Percentiles rank a stretch among this genome's conserved stretches.
phyloP scores from a whole-genome alignment of 1,139 yeast species.

The Sugiyamaella novakii region DNA sequence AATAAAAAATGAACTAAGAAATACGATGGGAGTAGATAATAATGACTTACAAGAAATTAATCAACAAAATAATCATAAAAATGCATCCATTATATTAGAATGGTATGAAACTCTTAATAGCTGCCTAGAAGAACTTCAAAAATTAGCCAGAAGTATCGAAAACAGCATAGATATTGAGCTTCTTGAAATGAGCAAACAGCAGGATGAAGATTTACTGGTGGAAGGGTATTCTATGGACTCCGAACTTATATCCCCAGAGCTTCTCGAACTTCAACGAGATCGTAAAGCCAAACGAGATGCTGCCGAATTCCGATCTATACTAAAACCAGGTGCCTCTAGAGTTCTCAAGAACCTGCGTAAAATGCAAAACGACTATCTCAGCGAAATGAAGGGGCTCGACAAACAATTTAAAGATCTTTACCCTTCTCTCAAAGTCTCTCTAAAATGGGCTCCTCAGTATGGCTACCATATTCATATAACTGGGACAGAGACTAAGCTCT shows the following conservation, averaged over 20 bases:
- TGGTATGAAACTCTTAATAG: slow-evolving; percentile 20
- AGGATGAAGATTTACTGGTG: slow-evolving; percentile 13
- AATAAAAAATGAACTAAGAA: slow-evolving; percentile 7
- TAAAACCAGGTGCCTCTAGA: slow-evolving; percentile 32
- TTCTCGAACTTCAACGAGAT: slow-evolving; percentile 17
- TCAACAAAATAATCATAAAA: background rate
- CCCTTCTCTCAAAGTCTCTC: slow-evolving; percentile 30
- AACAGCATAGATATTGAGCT: slow-evolving; percentile 24
- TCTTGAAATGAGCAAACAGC: slow-evolving; percentile 5
- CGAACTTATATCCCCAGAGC: slow-evolving; percentile 22
- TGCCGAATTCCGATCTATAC: slow-evolving; percentile 26
- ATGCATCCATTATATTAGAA: background rate
- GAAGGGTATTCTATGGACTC: slow-evolving; percentile 16
- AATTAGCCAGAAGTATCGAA: slow-evolving; percentile 12
- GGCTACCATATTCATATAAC: slow-evolving; percentile 38
- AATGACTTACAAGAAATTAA: too few relatives aligned
- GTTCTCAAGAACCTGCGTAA: slow-evolving; percentile 32
- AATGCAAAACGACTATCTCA: slow-evolving; percentile 29
- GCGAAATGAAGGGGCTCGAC: slow-evolving; percentile 29
- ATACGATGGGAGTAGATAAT: background rate
- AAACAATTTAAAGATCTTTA: slow-evolving; percentile 25
- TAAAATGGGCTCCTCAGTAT: slow-evolving; percentile 42
- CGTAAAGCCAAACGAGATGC: slow-evolving; percentile 25
- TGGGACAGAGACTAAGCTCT: slow-evolving; percentile 12
- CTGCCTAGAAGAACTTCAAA: slow-evolving; percentile 18